Evolutionary conservation across 768 basidiomycete genomes (phyloP).

Genomic region (Naganishia antarctica): DNA sequence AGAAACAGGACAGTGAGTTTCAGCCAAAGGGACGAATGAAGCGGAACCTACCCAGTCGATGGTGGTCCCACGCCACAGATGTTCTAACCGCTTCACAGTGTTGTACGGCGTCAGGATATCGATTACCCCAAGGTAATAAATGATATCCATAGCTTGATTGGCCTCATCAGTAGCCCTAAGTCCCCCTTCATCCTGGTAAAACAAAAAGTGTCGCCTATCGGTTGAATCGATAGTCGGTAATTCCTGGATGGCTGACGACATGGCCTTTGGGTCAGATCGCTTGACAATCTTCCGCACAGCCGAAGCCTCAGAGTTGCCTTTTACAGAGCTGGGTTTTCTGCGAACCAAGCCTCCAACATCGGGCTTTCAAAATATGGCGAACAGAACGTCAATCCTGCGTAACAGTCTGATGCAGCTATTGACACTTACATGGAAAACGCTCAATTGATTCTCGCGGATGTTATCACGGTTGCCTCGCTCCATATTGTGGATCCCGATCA

Average conservation of each 20-base stretch:
- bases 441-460: conserved; percentile 79
- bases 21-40: background rate
- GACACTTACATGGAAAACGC: conserved; percentile 71
- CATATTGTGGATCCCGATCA: conserved; percentile 92
- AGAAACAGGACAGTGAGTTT: background rate
- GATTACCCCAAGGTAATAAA: conserved; percentile 93
- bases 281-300: conserved; percentile 83
- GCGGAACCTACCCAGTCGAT: conserved; percentile 63
- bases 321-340: conserved; percentile 60
- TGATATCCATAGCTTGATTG: conserved; percentile 66
- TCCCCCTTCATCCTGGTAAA: conserved; percentile 96
- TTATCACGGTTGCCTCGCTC: conserved; percentile 86
- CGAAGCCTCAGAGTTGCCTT: conserved; percentile 66
- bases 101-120: conserved; percentile 93
- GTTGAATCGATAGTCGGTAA: conserved; percentile 59
- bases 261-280: conserved; percentile 68
- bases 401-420: no score
- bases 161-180: conserved; percentile 80
- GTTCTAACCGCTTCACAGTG: conserved; percentile 70
- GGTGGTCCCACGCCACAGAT: conserved; percentile 83
- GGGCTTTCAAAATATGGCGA: conserved; percentile 54
- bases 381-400: background rate
- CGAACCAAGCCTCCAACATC: conserved; percentile 60
- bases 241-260: conserved; percentile 60
- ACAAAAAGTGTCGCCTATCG: conserved; percentile 68